Conservation (phyloP, 1,284 basidiomycete genomes). For the Cutaneotrichosporon spelunceum region DNA sequence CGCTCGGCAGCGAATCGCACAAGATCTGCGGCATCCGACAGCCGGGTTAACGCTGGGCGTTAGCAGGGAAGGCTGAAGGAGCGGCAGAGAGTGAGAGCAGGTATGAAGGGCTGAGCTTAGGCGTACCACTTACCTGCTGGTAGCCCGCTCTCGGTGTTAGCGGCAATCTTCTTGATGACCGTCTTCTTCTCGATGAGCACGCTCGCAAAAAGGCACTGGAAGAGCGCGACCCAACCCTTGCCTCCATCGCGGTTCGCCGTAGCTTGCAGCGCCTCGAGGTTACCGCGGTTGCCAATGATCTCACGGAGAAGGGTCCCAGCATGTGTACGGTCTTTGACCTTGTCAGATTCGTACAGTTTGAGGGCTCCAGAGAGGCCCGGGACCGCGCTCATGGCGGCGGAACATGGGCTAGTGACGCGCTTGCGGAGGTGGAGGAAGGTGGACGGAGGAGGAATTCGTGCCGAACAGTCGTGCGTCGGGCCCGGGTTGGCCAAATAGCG, state of each 20-base stretch:
- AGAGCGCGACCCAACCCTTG: conserved; percentile 64
- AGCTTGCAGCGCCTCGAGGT: conserved; percentile 54
- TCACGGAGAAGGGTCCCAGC: conserved; percentile 61
- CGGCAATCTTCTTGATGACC: conserved; percentile 55
- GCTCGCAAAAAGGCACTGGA: conserved; percentile 67
- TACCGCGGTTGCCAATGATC: conserved; percentile 61
- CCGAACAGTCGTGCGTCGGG: too few species aligned
- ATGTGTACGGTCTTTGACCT: conserved; percentile 68
- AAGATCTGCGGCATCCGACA: conserved; percentile 28
- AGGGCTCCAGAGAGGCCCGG: conserved; percentile 54
- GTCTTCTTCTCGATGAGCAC: conserved; percentile 62
- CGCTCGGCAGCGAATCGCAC: conserved; percentile 41
- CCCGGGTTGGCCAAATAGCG: too few species aligned
- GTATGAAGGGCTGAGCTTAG: too few species aligned
- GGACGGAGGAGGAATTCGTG: background rate
- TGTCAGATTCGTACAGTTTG: conserved; percentile 61
- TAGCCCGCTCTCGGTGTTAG: conserved; percentile 1
- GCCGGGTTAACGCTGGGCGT: conserved; percentile 11
- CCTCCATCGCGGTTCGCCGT: conserved; percentile 53
- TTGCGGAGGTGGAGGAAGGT: background rate
- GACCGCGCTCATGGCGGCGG: conserved; percentile 25
- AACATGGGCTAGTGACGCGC: conserved; percentile 8
- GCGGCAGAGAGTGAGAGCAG: too few species aligned
- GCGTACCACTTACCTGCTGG: conserved; percentile 32
- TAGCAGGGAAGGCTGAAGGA: background rate